Conservation (phyloP, 2,329 filamentous ascomycete genomes). For the Colletotrichum sp. region DNA sequence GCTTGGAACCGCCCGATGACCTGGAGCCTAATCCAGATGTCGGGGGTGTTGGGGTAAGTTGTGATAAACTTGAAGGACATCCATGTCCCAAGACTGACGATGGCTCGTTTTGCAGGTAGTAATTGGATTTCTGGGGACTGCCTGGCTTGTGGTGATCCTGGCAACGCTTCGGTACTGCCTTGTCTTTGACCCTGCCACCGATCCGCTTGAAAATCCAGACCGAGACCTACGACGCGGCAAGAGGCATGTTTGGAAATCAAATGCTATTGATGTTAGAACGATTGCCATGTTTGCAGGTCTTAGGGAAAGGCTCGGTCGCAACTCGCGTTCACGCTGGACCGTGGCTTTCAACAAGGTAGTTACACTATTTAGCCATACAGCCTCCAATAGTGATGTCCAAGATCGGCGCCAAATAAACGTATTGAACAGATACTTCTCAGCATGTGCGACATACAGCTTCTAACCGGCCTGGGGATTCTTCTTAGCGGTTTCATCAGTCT, state of each 20-base stretch:
- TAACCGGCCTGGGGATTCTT: slow-evolving; percentile 34
- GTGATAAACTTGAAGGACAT: not conserved
- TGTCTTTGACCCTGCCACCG: not conserved
- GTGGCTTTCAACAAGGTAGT: not conserved
- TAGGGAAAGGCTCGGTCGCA: not conserved
- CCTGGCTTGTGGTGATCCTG: not conserved
- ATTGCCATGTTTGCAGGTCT: not conserved
- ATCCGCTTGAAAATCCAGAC: not conserved
- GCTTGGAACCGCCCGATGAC: not conserved
- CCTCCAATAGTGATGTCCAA: too few relatives aligned
- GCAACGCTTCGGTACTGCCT: not conserved
- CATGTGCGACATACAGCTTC: slow-evolving; percentile 29
- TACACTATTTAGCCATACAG: too few relatives aligned
- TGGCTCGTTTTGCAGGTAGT: not conserved
- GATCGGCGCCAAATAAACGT: not conserved
- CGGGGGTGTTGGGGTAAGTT: not conserved
- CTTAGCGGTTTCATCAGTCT: slow-evolving; percentile 20
- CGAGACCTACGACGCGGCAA: too few relatives aligned
- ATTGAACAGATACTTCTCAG: not conserved
- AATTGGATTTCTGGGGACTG: not conserved
- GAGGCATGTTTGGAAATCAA: not conserved
- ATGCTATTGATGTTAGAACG: not conserved
- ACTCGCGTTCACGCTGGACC: not conserved
- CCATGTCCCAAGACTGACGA: not conserved
- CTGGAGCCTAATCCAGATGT: not conserved